Percentiles rank a stretch among this genome's conserved stretches.
Conservation (phyloP, 805 yeast species). For the Pichia gijzeniarum region DNA sequence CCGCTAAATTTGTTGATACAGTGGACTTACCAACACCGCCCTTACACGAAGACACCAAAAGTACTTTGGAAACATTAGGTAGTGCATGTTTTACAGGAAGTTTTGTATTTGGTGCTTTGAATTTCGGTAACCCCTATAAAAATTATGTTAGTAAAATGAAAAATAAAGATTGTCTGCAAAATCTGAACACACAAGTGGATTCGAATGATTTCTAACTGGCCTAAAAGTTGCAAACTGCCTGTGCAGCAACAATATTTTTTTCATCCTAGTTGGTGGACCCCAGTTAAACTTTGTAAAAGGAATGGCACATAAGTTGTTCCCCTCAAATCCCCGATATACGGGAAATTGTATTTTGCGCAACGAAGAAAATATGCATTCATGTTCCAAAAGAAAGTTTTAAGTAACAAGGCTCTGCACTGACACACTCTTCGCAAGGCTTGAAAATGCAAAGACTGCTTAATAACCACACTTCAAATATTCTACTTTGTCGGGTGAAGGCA, state of each 20-base stretch:
- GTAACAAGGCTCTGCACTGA: no score
- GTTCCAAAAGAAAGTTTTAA: no score
- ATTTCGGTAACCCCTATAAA: conserved; percentile 38
- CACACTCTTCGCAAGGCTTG: no score
- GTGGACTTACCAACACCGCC: conserved; percentile 84
- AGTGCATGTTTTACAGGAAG: conserved; percentile 50
- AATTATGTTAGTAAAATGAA: conserved; percentile 9
- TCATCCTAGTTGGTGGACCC: background rate
- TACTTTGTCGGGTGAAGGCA: background rate
- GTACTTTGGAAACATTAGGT: conserved; percentile 52
- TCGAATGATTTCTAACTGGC: background rate
- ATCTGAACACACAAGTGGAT: conserved; percentile 2
- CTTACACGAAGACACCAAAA: conserved; percentile 69
- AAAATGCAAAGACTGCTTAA: conserved; percentile 1
- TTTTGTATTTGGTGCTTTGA: conserved; percentile 37
- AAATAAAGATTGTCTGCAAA: background rate
- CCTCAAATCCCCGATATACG: no score
- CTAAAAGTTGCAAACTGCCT: background rate
- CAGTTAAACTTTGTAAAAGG: no score
- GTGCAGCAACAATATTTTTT: background rate
- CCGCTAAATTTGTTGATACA: conserved; percentile 61
- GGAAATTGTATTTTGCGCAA: no score
- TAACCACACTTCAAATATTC: background rate
- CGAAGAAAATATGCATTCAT: no score
- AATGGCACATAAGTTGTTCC: no score